Conservation (phyloP, 2,329 filamentous ascomycete species). For the Chaetothyriales sp. region DNA sequence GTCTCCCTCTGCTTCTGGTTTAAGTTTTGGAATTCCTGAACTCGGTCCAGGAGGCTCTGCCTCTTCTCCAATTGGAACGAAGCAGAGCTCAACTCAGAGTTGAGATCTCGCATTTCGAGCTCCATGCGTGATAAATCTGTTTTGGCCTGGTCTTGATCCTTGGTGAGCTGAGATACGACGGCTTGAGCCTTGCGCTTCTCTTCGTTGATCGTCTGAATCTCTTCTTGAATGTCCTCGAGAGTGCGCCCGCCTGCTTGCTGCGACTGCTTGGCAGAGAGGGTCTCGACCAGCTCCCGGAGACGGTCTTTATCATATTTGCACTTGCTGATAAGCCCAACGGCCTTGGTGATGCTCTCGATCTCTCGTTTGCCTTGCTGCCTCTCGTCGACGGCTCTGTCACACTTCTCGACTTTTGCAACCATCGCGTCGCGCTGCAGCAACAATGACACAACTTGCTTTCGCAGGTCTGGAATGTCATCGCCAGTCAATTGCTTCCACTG, state of each 20-base stretch:
- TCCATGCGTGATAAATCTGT: constrained; percentile 58
- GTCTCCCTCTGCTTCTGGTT: constrained; percentile 54
- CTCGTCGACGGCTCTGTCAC: constrained; percentile 53
- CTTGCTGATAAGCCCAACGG: constrained; percentile 61
- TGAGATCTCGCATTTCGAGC: constrained; percentile 61
- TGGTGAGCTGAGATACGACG: constrained; percentile 50
- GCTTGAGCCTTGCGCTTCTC: constrained; percentile 52
- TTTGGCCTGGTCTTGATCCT: constrained; percentile 58
- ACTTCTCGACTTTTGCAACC: constrained; percentile 49
- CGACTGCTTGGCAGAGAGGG: constrained; percentile 63
- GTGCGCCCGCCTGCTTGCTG: constrained; percentile 52
- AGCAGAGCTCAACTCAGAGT: constrained; percentile 56
- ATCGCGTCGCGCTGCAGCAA: constrained; percentile 50
- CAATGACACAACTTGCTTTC: constrained; percentile 48
- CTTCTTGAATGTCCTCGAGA: constrained; percentile 70
- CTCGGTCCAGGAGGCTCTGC: constrained; percentile 52
- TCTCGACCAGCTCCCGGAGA: constrained; percentile 58
- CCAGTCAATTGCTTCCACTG: constrained; percentile 54
- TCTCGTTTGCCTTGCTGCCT: constrained; percentile 54
- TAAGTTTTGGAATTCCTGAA: constrained; percentile 58
- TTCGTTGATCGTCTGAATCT: constrained; percentile 54
- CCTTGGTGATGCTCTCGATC: constrained; percentile 61
- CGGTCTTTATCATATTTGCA: constrained; percentile 58
- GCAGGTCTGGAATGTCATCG: constrained; percentile 56
- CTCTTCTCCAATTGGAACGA: constrained; percentile 72